These are phyloP conservation scores for Leucocoprinus sp. DNA, from an alignment of 768 basidiomycete species.

Conservation along the genomic window DNA sequence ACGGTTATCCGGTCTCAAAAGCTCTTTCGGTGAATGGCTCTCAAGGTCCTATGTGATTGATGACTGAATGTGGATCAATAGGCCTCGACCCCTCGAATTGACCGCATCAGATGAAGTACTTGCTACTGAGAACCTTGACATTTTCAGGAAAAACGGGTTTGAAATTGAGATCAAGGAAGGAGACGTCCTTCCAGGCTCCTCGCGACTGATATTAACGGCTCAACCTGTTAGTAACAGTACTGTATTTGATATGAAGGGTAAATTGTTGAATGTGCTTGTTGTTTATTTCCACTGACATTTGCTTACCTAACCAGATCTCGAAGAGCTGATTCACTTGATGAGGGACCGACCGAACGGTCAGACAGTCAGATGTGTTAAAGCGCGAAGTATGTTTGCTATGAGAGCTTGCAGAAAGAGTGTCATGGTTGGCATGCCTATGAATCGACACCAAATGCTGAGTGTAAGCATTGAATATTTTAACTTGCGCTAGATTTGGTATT, in stretches of 20 bases:
- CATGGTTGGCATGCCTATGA: slow-evolving; percentile 89
- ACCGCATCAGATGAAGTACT: slow-evolving; percentile 87
- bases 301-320: slow-evolving; percentile 54
- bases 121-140: slow-evolving; percentile 79
- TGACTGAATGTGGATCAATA: slow-evolving; percentile 23
- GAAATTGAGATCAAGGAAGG: slow-evolving; percentile 54
- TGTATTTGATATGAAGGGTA: slow-evolving; percentile 83
- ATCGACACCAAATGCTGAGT: slow-evolving; percentile 63
- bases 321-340: slow-evolving; percentile 85
- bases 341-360: slow-evolving; percentile 68
- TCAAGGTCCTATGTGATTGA: too few species aligned
- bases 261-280: slow-evolving; percentile 6
- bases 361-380: slow-evolving; percentile 90
- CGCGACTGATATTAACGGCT: slow-evolving; percentile 58
- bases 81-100: slow-evolving; percentile 70
- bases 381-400: slow-evolving; percentile 92
- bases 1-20: slow-evolving; percentile 84
- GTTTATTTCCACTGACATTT: slow-evolving; percentile 3
- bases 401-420: slow-evolving; percentile 93
- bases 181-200: slow-evolving; percentile 24
- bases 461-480: slow-evolving; percentile 31
- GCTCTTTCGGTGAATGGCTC: slow-evolving; percentile 58
- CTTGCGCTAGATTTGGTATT: not conserved
- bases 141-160: slow-evolving; percentile 83
- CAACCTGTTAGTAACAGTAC: slow-evolving; percentile 92